These are phyloP conservation scores for Neurospora sp. DNA, from an alignment of 495 filamentous ascomycete species.

Conservation along the genomic window DNA sequence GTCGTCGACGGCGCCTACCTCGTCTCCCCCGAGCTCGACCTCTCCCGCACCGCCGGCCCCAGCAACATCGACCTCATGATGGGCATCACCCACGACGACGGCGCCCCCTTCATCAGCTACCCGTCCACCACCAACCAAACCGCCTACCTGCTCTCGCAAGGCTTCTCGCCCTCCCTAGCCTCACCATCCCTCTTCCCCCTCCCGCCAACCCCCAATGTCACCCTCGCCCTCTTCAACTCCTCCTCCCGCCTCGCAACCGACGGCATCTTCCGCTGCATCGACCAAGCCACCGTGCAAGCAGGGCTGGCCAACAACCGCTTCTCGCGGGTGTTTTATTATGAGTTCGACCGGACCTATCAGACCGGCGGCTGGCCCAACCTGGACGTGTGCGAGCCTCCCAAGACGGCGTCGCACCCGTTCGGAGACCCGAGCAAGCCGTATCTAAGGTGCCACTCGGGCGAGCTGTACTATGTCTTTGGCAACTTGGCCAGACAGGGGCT, in stretches of 20 bases:
- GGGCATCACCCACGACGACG: slow-evolving; percentile 42
- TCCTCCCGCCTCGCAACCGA: slow-evolving; percentile 37
- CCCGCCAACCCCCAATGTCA: slow-evolving; percentile 25
- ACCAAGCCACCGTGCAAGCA: slow-evolving; percentile 36
- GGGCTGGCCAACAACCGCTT: slow-evolving; percentile 22
- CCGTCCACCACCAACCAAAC: slow-evolving; percentile 25
- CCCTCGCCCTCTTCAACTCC: slow-evolving; percentile 35
- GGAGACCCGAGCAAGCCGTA: slow-evolving; percentile 35
- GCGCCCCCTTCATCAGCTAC: slow-evolving; percentile 35
- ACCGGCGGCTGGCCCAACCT: slow-evolving; percentile 34
- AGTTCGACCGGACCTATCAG: slow-evolving; percentile 46
- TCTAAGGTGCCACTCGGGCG: slow-evolving; percentile 25
- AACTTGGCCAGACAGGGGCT: slow-evolving; percentile 29
- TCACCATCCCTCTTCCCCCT: slow-evolving; percentile 26
- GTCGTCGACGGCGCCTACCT: slow-evolving; percentile 40
- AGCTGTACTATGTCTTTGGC: slow-evolving; percentile 28
- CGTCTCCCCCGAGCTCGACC: slow-evolving; percentile 22
- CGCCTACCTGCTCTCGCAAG: slow-evolving; percentile 28
- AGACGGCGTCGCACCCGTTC: slow-evolving; percentile 21
- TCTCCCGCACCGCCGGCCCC: slow-evolving; percentile 16
- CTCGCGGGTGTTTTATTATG: slow-evolving; percentile 33
- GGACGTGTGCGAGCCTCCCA: slow-evolving; percentile 36
- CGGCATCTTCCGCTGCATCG: slow-evolving; percentile 40
- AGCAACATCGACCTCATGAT: slow-evolving; percentile 32
- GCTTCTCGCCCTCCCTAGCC: slow-evolving; percentile 17